Conservation (phyloP, 129 eudicot genomes). For the Arctium minus region DNA sequence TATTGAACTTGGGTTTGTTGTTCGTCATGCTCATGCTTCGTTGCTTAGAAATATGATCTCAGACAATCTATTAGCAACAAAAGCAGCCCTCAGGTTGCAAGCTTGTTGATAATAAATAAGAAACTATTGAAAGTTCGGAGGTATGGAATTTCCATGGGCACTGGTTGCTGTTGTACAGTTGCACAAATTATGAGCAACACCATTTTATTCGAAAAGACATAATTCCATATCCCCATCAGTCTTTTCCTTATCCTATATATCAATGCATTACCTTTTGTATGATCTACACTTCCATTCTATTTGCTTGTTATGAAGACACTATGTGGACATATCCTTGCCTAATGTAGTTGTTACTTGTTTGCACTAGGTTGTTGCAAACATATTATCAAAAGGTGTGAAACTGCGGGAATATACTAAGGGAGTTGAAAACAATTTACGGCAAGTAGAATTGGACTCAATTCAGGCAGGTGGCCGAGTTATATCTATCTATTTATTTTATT, state of each 20-base stretch:
- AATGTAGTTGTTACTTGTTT: constrained; percentile 15
- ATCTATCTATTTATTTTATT: constrained; percentile 3
- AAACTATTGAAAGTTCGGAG: neutral
- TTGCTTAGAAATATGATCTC: neutral
- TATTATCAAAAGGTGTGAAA: constrained; percentile 85
- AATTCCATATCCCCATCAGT: neutral
- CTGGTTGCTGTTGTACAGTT: neutral
- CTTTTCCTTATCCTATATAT: neutral
- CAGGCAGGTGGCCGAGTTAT: constrained; percentile 54
- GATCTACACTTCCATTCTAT: neutral
- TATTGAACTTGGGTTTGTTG: neutral
- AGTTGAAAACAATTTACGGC: constrained; percentile 91
- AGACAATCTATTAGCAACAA: neutral
- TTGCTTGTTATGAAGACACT: constrained; percentile 5
- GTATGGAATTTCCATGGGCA: neutral
- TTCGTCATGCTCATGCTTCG: neutral
- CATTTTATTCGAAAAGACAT: neutral
- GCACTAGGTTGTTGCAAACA: constrained; percentile 79
- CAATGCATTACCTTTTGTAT: neutral
- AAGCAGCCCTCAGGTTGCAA: neutral
- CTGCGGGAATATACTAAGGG: constrained; percentile 91
- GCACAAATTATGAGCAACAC: neutral
- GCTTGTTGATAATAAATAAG: neutral
- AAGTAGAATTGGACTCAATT: constrained; percentile 86
- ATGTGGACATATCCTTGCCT: neutral